phyloP scores from a whole-genome alignment of 2,329 filamentous ascomycete species.

The Colletotrichum sp. region DNA sequence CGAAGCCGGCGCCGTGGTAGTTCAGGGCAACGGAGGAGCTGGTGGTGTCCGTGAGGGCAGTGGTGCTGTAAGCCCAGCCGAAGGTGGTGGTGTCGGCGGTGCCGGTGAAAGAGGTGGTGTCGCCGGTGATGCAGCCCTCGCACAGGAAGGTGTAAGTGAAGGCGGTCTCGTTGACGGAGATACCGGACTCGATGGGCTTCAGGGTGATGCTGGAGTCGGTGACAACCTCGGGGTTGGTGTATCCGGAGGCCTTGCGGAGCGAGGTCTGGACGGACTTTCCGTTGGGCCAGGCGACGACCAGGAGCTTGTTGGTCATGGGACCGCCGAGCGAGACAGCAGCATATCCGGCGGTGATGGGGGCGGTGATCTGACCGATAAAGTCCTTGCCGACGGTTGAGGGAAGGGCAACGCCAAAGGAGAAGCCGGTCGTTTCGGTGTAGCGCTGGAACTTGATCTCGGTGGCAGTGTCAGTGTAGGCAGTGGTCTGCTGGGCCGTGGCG shows the following conservation, averaged over 20 bases:
- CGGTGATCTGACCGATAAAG: slow-evolving; percentile 22
- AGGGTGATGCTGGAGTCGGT: slow-evolving; percentile 37
- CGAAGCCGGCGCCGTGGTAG: slow-evolving; percentile 24
- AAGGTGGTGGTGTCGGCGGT: slow-evolving; percentile 11
- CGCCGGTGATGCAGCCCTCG: slow-evolving; percentile 37
- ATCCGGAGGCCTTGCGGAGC: slow-evolving; percentile 32
- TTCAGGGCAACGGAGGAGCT: slow-evolving; percentile 22
- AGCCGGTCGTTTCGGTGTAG: slow-evolving; percentile 8
- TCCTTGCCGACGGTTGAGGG: slow-evolving; percentile 12
- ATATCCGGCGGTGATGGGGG: slow-evolving; percentile 13
- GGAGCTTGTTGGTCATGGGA: slow-evolving; percentile 46
- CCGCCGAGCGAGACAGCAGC: slow-evolving; percentile 38
- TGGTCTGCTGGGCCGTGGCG: slow-evolving; percentile 18
- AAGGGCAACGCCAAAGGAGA: slow-evolving; percentile 14
- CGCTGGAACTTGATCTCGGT: slow-evolving; percentile 17
- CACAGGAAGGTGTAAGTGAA: slow-evolving; percentile 56
- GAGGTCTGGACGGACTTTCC: slow-evolving; percentile 36
- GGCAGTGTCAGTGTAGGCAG: slow-evolving; percentile 2
- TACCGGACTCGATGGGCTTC: slow-evolving; percentile 49
- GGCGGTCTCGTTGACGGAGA: slow-evolving; percentile 51
- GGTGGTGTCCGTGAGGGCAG: slow-evolving; percentile 21
- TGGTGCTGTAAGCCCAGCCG: slow-evolving; percentile 20
- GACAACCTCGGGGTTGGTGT: slow-evolving; percentile 45
- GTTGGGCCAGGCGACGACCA: slow-evolving; percentile 51
- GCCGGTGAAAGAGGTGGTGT: slow-evolving; percentile 27